A percentile compares a stretch with the other conserved stretches of the same genome.
phyloP scores from a whole-genome alignment of 805 yeast species.

The Blastobotrys chiropterorum region DNA sequence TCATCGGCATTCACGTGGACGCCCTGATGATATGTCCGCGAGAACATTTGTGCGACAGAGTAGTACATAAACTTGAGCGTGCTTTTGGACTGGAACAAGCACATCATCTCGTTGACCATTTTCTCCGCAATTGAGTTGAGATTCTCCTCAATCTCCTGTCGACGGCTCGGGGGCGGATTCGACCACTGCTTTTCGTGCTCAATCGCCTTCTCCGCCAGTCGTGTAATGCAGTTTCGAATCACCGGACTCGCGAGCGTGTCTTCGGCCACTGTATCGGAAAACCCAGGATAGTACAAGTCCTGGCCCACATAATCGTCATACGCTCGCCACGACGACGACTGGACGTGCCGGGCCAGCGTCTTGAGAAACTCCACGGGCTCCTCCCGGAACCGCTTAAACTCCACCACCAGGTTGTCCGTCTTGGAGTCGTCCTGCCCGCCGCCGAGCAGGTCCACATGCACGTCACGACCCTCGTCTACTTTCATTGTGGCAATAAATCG shows the following conservation, averaged over 20 bases:
- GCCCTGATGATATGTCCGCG: conserved; percentile 38
- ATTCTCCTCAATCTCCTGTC: conserved; percentile 25
- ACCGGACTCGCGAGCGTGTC: conserved; percentile 27
- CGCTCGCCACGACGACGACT: conserved; percentile 34
- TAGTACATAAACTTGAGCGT: conserved; percentile 31
- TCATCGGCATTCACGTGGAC: conserved; percentile 34
- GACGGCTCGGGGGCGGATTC: conserved; percentile 24
- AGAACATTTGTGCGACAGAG: conserved; percentile 33
- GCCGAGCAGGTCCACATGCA: conserved; percentile 2
- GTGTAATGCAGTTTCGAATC: conserved; percentile 26
- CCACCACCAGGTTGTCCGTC: conserved; percentile 25
- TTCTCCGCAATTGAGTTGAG: conserved; percentile 26
- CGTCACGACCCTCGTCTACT: neutral
- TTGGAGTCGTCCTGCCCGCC: neutral
- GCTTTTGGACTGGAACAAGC: conserved; percentile 28
- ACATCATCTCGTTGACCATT: conserved; percentile 30
- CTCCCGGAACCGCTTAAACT: conserved; percentile 33
- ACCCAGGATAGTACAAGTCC: conserved; percentile 28
- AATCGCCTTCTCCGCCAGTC: conserved; percentile 29
- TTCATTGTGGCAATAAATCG: neutral
- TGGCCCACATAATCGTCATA: conserved; percentile 35
- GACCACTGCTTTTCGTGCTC: conserved; percentile 24
- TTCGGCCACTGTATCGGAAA: conserved; percentile 26
- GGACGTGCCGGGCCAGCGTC: conserved; percentile 26
- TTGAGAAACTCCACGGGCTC: conserved; percentile 30